Evolutionary conservation across 2,329 filamentous ascomycete genomes (phyloP).

Genomic region (Fusarium sp.): DNA sequence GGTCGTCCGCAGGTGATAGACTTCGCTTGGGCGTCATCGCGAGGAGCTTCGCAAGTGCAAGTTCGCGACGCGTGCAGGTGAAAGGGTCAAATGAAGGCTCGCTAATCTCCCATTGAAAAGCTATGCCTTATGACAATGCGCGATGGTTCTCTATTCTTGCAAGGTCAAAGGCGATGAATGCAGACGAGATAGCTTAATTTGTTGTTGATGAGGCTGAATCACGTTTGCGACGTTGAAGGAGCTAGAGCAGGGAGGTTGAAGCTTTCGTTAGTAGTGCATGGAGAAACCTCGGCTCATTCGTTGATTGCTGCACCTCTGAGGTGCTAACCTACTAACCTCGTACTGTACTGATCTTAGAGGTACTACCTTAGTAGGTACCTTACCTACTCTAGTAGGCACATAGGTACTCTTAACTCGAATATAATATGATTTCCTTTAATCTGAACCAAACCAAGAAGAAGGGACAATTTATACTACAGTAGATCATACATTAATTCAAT

Average conservation of each 20-base stretch:
- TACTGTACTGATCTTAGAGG: no score
- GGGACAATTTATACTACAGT: no score
- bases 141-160: not conserved
- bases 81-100: not conserved
- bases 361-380: no score
- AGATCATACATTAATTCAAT: no score
- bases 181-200: not conserved
- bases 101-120: constrained; percentile 16
- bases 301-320: no score
- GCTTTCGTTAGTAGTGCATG: constrained; percentile 16
- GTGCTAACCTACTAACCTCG: no score
- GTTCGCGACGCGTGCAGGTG: constrained; percentile 6
- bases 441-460: not conserved
- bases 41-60: not conserved
- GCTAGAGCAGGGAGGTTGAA: constrained; percentile 12
- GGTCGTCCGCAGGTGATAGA: constrained; percentile 49
- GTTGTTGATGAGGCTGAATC: constrained; percentile 9
- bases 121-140: not conserved
- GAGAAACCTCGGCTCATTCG: constrained; percentile 40
- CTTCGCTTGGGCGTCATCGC: constrained; percentile 57
- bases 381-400: no score
- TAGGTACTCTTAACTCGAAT: not conserved
- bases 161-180: not conserved
- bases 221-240: constrained; percentile 7
- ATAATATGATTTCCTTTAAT: not conserved